A percentile compares a stretch with the other conserved stretches of the same genome.
phyloP scores from a whole-genome alignment of 2,329 filamentous ascomycete species.

The Alternaria rosae region DNA sequence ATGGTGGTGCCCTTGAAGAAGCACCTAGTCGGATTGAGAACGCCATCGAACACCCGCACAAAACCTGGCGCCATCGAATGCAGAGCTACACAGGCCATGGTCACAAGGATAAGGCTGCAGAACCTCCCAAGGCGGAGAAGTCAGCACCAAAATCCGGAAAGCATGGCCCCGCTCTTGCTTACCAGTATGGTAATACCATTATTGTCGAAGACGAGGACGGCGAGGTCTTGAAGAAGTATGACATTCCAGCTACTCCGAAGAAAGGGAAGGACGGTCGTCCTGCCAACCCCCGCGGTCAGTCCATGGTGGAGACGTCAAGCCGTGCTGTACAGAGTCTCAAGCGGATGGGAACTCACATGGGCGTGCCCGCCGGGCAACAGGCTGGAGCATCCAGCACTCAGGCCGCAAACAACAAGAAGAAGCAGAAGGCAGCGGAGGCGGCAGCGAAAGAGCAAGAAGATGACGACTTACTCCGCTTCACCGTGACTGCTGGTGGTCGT shows the following conservation, averaged over 20 bases:
- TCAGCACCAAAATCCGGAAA: slow-evolving; percentile 49
- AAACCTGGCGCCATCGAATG: slow-evolving; percentile 55
- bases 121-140: slow-evolving; percentile 44
- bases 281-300: slow-evolving; percentile 35
- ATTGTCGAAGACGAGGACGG: slow-evolving; percentile 88
- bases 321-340: slow-evolving; percentile 55
- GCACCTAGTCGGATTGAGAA: slow-evolving; percentile 49
- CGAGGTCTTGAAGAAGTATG: slow-evolving; percentile 85
- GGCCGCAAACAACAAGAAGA: slow-evolving; percentile 30
- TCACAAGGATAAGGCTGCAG: slow-evolving; percentile 46
- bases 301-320: slow-evolving; percentile 43
- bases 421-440: slow-evolving; percentile 21
- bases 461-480: slow-evolving; percentile 77
- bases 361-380: slow-evolving; percentile 44
- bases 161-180: slow-evolving; percentile 78
- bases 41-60: slow-evolving; percentile 47
- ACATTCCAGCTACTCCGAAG: slow-evolving; percentile 66
- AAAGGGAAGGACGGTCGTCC: slow-evolving; percentile 35
- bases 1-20: slow-evolving; percentile 53
- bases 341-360: slow-evolving; percentile 64
- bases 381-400: slow-evolving; percentile 31
- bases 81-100: slow-evolving; percentile 55
- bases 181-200: slow-evolving; percentile 87
- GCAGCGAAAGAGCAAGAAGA: slow-evolving; percentile 63
- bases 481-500: slow-evolving; percentile 73